Evolutionary conservation across 2,329 filamentous ascomycete species (phyloP).

Genomic region (Pseudogymnoascus sp.): DNA sequence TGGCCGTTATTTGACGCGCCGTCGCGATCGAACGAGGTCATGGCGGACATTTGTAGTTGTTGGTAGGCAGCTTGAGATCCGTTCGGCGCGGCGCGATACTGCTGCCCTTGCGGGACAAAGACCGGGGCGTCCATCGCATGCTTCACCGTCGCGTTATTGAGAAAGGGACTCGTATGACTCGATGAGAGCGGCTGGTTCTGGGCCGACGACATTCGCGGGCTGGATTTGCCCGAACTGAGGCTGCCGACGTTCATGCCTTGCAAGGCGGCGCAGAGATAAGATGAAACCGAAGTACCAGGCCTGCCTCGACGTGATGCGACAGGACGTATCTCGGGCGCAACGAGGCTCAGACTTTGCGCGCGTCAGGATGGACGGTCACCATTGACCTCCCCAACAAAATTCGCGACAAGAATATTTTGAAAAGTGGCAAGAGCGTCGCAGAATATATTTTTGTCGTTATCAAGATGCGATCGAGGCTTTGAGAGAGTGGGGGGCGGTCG

Average conservation of each 20-base stretch:
- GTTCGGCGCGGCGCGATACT: constrained; percentile 26
- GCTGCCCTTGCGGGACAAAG: constrained; percentile 27
- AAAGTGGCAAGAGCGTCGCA: background rate
- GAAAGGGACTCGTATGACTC: constrained; percentile 9
- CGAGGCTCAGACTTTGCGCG: constrained; percentile 3
- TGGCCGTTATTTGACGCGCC: constrained; percentile 19
- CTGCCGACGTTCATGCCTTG: constrained; percentile 4
- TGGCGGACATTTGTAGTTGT: constrained; percentile 27
- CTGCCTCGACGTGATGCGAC: background rate
- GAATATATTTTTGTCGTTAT: constrained; percentile 1
- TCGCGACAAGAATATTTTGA: background rate
- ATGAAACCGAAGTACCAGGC: background rate
- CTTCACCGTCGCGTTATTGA: constrained; percentile 21
- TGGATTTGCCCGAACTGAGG: constrained; percentile 2
- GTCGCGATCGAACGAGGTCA: constrained; percentile 26
- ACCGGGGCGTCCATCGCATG: constrained; percentile 30
- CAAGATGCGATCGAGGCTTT: background rate
- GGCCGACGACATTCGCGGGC: background rate
- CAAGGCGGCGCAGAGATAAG: constrained; percentile 7
- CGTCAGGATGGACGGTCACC: constrained; percentile 2
- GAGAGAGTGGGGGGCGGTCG: background rate
- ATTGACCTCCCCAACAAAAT: background rate
- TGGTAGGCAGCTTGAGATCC: constrained; percentile 24
- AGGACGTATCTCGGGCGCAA: background rate
- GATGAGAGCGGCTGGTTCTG: constrained; percentile 6